Conservation (phyloP, 75 land plant species). For the Pseudotsuga menziesii region DNA sequence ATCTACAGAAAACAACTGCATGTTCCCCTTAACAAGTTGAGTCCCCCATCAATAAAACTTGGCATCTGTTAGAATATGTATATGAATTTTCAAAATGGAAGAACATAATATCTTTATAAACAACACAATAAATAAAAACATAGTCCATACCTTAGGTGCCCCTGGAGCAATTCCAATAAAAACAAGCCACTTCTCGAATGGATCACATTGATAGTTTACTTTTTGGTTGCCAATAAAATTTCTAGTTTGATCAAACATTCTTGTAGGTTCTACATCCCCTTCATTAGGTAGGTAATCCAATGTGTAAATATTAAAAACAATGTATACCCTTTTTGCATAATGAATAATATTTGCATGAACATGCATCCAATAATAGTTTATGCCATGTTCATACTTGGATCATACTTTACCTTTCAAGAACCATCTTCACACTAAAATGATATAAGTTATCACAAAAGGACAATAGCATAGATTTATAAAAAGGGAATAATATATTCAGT, state of each 20-base stretch:
- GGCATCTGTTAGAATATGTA: neutral
- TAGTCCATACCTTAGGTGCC: slow-evolving; percentile 69
- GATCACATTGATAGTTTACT: slow-evolving; percentile 94
- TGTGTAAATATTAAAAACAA: neutral
- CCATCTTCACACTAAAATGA: neutral
- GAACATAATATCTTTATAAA: too few species aligned
- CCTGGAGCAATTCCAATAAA: slow-evolving; percentile 98
- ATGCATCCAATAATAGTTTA: neutral
- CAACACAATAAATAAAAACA: neutral
- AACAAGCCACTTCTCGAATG: slow-evolving; percentile 95
- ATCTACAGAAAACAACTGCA: too few species aligned
- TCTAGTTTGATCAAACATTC: slow-evolving; percentile 91
- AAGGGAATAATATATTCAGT: too few species aligned
- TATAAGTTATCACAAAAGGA: neutral
- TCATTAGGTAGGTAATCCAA: too few species aligned
- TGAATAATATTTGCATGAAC: neutral
- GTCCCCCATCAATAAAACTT: slow-evolving; percentile 25
- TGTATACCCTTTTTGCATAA: neutral
- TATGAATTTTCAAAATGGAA: neutral
- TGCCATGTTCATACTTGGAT: too few species aligned
- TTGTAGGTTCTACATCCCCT: slow-evolving; percentile 91
- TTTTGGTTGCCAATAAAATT: slow-evolving; percentile 88
- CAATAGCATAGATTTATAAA: neutral
- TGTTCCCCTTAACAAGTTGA: slow-evolving; percentile 94
- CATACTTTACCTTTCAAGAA: neutral